A percentile compares a stretch with the other conserved stretches of the same genome.
phyloP scores from a whole-genome alignment of 2,329 filamentous ascomycete species.

The Ascochyta viciae-villosae region DNA sequence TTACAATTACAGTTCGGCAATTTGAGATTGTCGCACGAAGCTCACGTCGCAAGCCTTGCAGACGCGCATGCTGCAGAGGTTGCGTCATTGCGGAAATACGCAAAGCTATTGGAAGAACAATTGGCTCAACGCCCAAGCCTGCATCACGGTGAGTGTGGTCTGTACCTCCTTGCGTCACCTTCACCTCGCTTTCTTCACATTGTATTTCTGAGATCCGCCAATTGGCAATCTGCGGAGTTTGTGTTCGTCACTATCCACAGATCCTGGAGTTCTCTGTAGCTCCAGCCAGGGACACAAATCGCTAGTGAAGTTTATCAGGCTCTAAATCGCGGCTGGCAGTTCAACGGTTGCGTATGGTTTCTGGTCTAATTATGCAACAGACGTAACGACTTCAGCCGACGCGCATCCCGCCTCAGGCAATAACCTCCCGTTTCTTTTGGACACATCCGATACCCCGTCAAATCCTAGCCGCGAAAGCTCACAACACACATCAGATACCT shows the following conservation, averaged over 20 bases:
- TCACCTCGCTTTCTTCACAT: constrained; percentile 1
- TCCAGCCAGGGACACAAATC: constrained; percentile 12
- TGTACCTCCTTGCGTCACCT: constrained; percentile 9
- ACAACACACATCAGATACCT: constrained; percentile 27
- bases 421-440: constrained; percentile 35
- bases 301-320: constrained; percentile 14
- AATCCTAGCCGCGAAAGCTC: constrained; percentile 31
- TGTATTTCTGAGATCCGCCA: not conserved
- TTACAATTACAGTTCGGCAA: constrained; percentile 46
- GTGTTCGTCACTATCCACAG: constrained; percentile 9
- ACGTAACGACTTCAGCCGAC: constrained; percentile 23
- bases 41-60: constrained; percentile 46
- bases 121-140: constrained; percentile 33
- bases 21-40: constrained; percentile 50
- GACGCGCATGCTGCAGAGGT: constrained; percentile 51
- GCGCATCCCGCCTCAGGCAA: constrained; percentile 36
- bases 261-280: constrained; percentile 2
- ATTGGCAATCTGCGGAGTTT: constrained; percentile 11
- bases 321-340: constrained; percentile 12
- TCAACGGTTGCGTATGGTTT: constrained; percentile 11
- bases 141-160: constrained; percentile 38
- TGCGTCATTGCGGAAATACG: constrained; percentile 48
- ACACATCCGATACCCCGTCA: constrained; percentile 30
- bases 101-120: constrained; percentile 48
- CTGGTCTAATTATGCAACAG: constrained; percentile 19